Percentiles rank a stretch among this genome's conserved stretches.
Conservation (phyloP, 192 early-diverging fungal species). For the Entomortierella parvispora region DNA sequence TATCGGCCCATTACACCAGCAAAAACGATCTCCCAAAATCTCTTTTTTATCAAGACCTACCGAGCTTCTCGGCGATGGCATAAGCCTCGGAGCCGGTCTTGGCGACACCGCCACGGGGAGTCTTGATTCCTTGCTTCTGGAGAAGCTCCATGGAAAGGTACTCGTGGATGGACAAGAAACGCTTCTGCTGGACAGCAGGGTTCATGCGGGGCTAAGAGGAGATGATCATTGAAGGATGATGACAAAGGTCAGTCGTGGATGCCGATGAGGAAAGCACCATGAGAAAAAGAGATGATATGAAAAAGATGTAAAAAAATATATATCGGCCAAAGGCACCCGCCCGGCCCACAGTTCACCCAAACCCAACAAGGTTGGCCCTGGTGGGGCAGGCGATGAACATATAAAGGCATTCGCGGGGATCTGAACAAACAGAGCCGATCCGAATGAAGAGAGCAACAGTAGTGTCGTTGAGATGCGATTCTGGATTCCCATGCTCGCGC, state of each 20-base stretch:
- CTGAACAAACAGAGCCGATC: background rate
- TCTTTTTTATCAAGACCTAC: constrained; percentile 53
- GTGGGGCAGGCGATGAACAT: constrained; percentile 13
- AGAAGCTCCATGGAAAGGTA: constrained; percentile 95
- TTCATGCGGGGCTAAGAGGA: constrained; percentile 36
- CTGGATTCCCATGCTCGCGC: too few relatives aligned
- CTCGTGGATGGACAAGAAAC: constrained; percentile 97
- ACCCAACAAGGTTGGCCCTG: constrained; percentile 20
- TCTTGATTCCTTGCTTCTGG: constrained; percentile 90
- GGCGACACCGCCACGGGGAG: constrained; percentile 89
- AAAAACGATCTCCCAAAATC: too few relatives aligned
- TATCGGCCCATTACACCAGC: background rate
- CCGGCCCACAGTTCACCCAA: background rate
- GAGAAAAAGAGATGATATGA: background rate
- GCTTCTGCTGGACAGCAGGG: constrained; percentile 62
- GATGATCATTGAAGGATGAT: background rate
- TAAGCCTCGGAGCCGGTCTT: constrained; percentile 89
- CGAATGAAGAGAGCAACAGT: constrained; percentile 4
- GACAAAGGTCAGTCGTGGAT: background rate
- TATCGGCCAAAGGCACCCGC: background rate
- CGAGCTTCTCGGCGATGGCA: constrained; percentile 83
- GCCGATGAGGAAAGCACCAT: background rate
- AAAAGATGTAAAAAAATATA: background rate
- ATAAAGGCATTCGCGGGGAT: constrained; percentile 31
- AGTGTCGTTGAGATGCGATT: too few relatives aligned